Base-by-base conservation (phyloP, 2,329 filamentous ascomycete species). In the Tolypocladium amazonense region DNA sequence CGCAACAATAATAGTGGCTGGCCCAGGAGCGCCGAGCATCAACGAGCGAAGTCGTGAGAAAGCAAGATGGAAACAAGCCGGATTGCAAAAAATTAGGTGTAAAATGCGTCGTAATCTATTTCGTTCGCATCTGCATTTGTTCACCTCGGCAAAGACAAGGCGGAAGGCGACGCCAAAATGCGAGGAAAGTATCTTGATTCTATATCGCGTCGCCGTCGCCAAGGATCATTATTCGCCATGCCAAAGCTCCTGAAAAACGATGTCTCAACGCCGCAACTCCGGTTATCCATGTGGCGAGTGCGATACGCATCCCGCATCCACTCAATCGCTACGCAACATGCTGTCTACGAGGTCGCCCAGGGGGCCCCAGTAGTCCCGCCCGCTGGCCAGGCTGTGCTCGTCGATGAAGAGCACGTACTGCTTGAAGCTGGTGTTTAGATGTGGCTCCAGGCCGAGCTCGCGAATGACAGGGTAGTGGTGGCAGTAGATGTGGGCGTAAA, bases 401-500 rank as follows among this genome's bases (percentile, higher is more conserved):
- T 99, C 92, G 67, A 99, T 92, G 76, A 99, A 99, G 61, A 99
- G 83, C 63, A 99, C 94, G 71, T 97, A 99, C 76, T 99, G 94
- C 82, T 99, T 99, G 85, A 99, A 99, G 77, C 91, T 96, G 18
- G 94, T 99, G 77, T 99, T 99, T 65, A 99, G 84, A 75, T 99
- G 94, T 53, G 95, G 92, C 76, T 99, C 94, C 61, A 99, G 83
- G 27, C 94, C 94, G 45, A 99, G 84, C 72, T 97, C 92, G 61
- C 95, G 89, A 66, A 99, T 88, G 65, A 99, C 92, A 41, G 92
- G 92, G 77, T 99, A 99, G 79, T 99, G 94, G 76, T 99, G 94
- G 80, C 95, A 99, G 84, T 99, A 99, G 68, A 99, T 96, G 78
- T 99, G 94, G 52, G 94, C 94, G 74, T 99, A 99, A 63, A 99